Conservation (phyloP, 345 rosid genomes). For the Populus pruinosa region DNA sequence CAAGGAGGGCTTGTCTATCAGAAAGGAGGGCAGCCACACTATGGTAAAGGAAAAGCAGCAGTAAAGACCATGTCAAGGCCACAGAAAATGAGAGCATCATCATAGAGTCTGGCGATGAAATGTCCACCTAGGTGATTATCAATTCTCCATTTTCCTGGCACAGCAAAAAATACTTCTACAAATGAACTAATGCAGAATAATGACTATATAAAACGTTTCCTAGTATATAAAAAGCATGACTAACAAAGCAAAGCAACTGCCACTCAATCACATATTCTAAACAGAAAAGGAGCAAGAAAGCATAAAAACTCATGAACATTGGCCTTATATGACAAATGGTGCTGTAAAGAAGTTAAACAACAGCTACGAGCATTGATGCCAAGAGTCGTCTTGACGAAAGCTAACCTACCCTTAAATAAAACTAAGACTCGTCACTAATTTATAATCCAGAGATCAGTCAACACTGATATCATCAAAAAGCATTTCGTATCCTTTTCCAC, state of each 20-base stretch:
- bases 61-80: conserved; percentile 32
- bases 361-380: too few species aligned
- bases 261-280: neutral
- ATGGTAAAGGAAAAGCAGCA: conserved; percentile 33
- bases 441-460: too few species aligned
- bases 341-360: neutral
- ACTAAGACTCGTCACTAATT: too few species aligned
- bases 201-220: too few species aligned
- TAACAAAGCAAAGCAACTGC: neutral
- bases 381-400: too few species aligned
- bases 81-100: conserved; percentile 25
- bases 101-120: conserved; percentile 31
- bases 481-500: too few species aligned
- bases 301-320: neutral
- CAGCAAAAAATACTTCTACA: neutral
- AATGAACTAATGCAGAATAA: too few species aligned
- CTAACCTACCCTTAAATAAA: too few species aligned
- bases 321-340: neutral
- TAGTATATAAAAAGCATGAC: neutral
- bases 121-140: neutral
- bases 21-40: conserved; percentile 46
- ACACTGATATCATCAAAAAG: too few species aligned
- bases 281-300: neutral
- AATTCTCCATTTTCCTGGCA: conserved; percentile 15
- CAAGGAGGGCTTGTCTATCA: conserved; percentile 73